Percentiles rank a stretch among this genome's conserved stretches.
phyloP scores from a whole-genome alignment of 805 yeast species.

The Suhomyces emberorum region DNA sequence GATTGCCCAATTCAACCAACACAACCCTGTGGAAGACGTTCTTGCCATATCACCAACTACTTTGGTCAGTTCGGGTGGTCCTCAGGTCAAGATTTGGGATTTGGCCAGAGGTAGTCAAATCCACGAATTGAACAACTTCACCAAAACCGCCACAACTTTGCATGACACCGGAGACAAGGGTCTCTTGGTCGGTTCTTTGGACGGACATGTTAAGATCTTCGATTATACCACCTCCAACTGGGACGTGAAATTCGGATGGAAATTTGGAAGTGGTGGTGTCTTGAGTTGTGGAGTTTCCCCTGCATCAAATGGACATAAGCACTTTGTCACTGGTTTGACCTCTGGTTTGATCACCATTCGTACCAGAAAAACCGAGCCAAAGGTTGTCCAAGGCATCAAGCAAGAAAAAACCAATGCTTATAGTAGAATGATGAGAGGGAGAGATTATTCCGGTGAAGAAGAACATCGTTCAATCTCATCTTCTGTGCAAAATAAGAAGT shows the following conservation, averaged over 20 bases:
- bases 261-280: slow-evolving; percentile 86
- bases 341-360: slow-evolving; percentile 87
- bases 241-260: slow-evolving; percentile 96
- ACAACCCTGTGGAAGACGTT: slow-evolving; percentile 80
- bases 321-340: slow-evolving; percentile 84
- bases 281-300: slow-evolving; percentile 89
- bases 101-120: slow-evolving; percentile 70
- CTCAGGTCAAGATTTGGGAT: slow-evolving; percentile 88
- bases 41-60: slow-evolving; percentile 73
- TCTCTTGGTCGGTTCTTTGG: slow-evolving; percentile 90
- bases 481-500: slow-evolving; percentile 53
- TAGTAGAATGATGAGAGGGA: slow-evolving; percentile 83
- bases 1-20: slow-evolving; percentile 64
- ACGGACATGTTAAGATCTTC: slow-evolving; percentile 95
- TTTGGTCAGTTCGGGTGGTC: slow-evolving; percentile 76
- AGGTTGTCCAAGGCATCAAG: slow-evolving; percentile 49
- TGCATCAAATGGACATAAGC: slow-evolving; percentile 55
- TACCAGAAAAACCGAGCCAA: slow-evolving; percentile 72
- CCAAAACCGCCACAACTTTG: slow-evolving; percentile 87
- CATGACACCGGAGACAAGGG: slow-evolving; percentile 72
- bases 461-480: slow-evolving; percentile 72
- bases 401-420: slow-evolving; percentile 57
- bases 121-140: slow-evolving; percentile 78
- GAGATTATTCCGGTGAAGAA: slow-evolving; percentile 85
- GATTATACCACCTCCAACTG: slow-evolving; percentile 70